phyloP scores from a whole-genome alignment of 2,329 filamentous ascomycete genomes.

The Fusarium pininemorale region DNA sequence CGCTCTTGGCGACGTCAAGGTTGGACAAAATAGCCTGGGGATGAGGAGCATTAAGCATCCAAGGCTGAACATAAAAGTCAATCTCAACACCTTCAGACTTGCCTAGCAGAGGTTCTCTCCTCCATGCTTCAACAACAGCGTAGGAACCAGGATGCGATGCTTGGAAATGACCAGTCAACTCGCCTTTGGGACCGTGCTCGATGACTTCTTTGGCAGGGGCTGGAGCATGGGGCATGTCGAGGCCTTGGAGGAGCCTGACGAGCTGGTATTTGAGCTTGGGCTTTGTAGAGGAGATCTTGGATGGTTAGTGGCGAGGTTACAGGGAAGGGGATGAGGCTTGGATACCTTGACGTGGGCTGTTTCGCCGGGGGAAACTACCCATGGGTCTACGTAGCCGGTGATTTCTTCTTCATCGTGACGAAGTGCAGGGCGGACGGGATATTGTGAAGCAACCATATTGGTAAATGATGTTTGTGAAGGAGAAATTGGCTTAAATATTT shows the following conservation, averaged over 20 bases:
- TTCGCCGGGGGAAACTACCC: not conserved
- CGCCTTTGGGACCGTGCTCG: not conserved
- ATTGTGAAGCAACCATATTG: not conserved
- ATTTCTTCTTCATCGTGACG: not conserved
- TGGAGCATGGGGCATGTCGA: not conserved
- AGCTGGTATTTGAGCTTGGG: not conserved
- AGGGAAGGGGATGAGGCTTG: rapidly evolving
- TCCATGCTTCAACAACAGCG: not conserved
- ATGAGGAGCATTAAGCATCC: not conserved
- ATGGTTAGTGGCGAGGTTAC: not conserved
- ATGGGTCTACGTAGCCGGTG: not conserved
- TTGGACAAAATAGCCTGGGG: not conserved
- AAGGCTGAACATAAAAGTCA: not conserved
- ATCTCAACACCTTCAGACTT: not conserved
- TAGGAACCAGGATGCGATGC: not conserved
- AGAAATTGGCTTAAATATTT: not conserved
- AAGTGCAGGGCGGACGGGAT: not conserved
- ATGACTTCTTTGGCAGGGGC: not conserved
- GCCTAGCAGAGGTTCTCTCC: not conserved
- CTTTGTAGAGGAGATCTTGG: not conserved
- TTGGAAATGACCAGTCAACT: rapidly evolving
- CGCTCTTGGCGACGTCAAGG: not conserved
- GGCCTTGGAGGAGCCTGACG: not conserved
- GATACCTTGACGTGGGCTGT: not conserved
- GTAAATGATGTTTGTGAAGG: not conserved